Conservation (phyloP, 495 filamentous ascomycete genomes). For the Pyrenula aspistea region DNA sequence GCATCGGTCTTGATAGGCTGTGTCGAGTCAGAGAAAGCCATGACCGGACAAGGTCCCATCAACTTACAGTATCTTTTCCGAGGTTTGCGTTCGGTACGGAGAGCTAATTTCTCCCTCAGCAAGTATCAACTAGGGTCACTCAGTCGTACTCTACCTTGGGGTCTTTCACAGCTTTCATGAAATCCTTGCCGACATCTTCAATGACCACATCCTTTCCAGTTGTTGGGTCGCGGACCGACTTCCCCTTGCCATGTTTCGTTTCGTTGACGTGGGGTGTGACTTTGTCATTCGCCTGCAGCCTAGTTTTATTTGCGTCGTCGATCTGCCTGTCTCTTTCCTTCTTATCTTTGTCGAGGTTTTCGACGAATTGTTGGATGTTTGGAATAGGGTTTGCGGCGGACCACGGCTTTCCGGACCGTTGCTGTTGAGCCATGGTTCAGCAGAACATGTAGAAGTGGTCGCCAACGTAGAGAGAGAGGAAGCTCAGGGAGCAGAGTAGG, state of each 20-base stretch:
- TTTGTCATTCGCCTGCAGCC: constrained; percentile 17
- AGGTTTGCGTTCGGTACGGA: constrained; percentile 88
- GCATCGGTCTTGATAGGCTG: constrained; percentile 48
- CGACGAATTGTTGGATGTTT: constrained; percentile 75
- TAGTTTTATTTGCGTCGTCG: constrained; percentile 36
- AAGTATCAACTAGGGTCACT: background rate
- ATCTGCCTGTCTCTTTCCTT: constrained; percentile 57
- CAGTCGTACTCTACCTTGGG: constrained; percentile 39
- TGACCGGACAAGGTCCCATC: background rate
- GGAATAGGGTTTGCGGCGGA: constrained; percentile 60
- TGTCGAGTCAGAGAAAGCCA: constrained; percentile 2
- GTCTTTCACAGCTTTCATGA: constrained; percentile 59
- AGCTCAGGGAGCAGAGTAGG: too few relatives aligned
- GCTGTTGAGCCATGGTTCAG: constrained; percentile 9
- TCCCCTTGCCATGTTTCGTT: constrained; percentile 22
- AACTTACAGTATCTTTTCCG: constrained; percentile 51
- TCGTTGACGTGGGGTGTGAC: constrained; percentile 27
- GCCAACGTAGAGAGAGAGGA: too few relatives aligned
- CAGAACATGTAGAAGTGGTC: background rate
- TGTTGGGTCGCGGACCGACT: constrained; percentile 69
- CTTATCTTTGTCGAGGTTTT: constrained; percentile 66
- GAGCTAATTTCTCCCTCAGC: constrained; percentile 31
- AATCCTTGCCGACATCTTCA: constrained; percentile 61
- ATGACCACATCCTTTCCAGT: constrained; percentile 81
- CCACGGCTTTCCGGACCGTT: constrained; percentile 29